Conservation (phyloP, 2,329 filamentous ascomycete species). For the Eurotiales sp. region DNA sequence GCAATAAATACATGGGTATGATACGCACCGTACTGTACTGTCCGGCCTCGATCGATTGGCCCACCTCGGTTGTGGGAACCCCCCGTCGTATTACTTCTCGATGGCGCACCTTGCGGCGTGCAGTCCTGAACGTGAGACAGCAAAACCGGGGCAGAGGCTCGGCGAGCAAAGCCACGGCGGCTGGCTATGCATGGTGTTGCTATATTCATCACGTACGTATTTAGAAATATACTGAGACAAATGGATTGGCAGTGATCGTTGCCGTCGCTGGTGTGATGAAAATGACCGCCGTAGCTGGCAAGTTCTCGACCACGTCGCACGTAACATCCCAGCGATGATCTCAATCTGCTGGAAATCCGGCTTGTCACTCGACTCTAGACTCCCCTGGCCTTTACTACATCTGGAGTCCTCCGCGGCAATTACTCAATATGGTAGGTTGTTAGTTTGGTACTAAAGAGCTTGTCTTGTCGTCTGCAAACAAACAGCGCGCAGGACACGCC, state of each 20-base stretch:
- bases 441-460: conserved; percentile 6
- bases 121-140: neutral
- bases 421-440: neutral
- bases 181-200: neutral
- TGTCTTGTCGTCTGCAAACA: neutral
- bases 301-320: neutral
- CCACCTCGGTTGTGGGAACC: neutral
- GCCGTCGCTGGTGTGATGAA: too few relatives aligned
- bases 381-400: neutral
- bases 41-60: conserved; percentile 1
- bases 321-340: neutral
- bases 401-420: neutral
- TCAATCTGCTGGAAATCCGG: neutral
- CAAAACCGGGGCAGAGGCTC: neutral
- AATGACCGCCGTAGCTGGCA: neutral
- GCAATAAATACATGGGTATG: neutral
- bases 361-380: neutral
- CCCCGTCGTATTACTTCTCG: too few relatives aligned
- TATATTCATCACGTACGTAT: too few relatives aligned
- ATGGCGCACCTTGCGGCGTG: too few relatives aligned
- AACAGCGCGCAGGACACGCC: neutral
- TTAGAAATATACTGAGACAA: too few relatives aligned
- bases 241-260: neutral
- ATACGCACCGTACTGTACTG: neutral
- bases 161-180: neutral